Evolutionary conservation across 2,329 filamentous ascomycete genomes (phyloP), one percentile per base, ranked within the genome.

Genomic region (Xylaria sp.): DNA sequence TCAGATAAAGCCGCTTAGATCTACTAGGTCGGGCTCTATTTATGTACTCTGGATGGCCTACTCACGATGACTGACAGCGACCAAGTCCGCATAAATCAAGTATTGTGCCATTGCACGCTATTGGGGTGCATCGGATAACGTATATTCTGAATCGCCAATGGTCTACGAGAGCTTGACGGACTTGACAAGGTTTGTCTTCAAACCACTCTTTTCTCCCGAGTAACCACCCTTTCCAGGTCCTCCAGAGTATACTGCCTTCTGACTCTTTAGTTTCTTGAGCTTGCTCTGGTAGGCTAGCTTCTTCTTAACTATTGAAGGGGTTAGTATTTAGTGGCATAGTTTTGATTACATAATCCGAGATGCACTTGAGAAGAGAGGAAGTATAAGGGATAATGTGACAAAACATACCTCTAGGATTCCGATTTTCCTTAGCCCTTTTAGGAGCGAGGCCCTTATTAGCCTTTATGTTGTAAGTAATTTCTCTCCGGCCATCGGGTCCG

Each of bases 361-460:
- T 19, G 11, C 1, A 21, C 4, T 42, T n/a, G 30, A 7, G 7
- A 12, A 6, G 36, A 2, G 7, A 30, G 30, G n/a, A 57, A 2
- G n/a, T 14, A 58, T 12, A 39, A 27, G 21, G 21, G 47, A 56
- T 19, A 48, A 58, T 1, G 14, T 19, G 36, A 58, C 51, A 61
- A 17, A 27, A 61, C 69, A 30, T 67, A 71, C 72, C 95, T 79
- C 96, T 87, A 42, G 96, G 94, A 83, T 99, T 99, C 71, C 95
- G 86, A 67, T 94, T 92, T 75, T 97, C 94, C 89, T 99, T 98
- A 86, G 92, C 97, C 71, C 95, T 87, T 81, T 92, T 91, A 55
- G 94, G 93, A 67, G 93, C 90, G 71, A 99, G 83, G 36, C 96
- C 96, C 87, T 98, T 98, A 83, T 99, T 99, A 89, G 98, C 98